phyloP scores from a whole-genome alignment of 2,329 filamentous ascomycete genomes.

The Pseudogymnoascus pannorum region DNA sequence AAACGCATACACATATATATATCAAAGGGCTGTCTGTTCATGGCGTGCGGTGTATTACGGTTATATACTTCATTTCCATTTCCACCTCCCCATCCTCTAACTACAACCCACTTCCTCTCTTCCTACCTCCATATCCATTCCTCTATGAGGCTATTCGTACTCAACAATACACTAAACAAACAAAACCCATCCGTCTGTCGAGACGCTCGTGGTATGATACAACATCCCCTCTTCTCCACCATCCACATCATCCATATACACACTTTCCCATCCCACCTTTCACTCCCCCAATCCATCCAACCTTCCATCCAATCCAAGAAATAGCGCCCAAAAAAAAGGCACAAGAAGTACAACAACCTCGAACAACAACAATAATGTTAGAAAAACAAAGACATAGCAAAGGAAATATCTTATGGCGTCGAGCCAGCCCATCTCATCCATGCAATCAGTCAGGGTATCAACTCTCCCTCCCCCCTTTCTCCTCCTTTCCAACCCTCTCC shows the following conservation, averaged over 20 bases:
- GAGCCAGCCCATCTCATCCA: background rate
- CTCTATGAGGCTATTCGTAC: background rate
- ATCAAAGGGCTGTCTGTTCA: too few relatives aligned
- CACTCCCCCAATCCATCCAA: background rate
- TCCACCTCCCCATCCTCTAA: background rate
- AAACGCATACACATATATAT: background rate
- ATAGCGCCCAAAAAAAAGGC: background rate
- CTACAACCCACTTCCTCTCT: too few relatives aligned
- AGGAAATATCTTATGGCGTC: background rate
- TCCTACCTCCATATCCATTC: background rate
- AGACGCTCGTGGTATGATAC: background rate
- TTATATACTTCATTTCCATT: background rate
- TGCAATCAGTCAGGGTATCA: background rate
- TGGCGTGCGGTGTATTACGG: too few relatives aligned
- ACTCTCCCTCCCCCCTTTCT: background rate
- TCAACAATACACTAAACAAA: background rate
- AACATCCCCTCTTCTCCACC: background rate
- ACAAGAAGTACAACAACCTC: background rate
- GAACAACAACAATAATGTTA: background rate
- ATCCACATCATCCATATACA: too few relatives aligned
- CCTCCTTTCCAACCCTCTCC: too few relatives aligned
- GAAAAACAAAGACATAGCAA: background rate
- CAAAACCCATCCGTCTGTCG: background rate
- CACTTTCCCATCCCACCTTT: background rate
- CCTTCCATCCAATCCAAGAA: background rate